phyloP scores from a whole-genome alignment of 1,284 basidiomycete genomes.

The Cutaneotrichosporon dermatis region DNA sequence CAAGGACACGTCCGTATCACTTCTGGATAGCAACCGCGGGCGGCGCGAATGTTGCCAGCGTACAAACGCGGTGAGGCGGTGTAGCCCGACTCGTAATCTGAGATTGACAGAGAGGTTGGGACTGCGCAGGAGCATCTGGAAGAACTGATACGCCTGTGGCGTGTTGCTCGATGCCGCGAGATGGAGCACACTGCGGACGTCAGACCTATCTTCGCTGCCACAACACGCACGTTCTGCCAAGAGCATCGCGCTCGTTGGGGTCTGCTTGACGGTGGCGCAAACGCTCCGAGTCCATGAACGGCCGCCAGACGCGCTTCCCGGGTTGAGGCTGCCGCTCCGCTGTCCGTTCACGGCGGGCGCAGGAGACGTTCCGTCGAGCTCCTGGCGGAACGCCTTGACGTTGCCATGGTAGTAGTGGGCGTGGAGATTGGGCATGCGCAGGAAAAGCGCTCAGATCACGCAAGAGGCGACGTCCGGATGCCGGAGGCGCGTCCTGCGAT shows the following conservation, averaged over 20 bases:
- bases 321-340: conserved; percentile 28
- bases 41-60: conserved; percentile 73
- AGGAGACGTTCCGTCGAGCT: conserved; percentile 58
- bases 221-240: conserved; percentile 42
- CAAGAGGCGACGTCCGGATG: conserved; percentile 5
- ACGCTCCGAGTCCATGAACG: conserved; percentile 62
- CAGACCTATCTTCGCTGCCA: neutral
- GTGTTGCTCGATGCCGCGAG: conserved; percentile 63
- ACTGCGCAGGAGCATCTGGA: conserved; percentile 72
- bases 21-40: conserved; percentile 69
- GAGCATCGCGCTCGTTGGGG: conserved; percentile 46
- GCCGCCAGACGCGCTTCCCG: conserved; percentile 50
- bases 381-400: conserved; percentile 74
- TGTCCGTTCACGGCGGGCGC: conserved; percentile 38
- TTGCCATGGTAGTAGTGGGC: conserved; percentile 69
- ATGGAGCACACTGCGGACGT: conserved; percentile 68
- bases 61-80: conserved; percentile 93
- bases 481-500: conserved; percentile 1
- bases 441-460: conserved; percentile 11
- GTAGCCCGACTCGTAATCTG: conserved; percentile 81
- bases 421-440: conserved; percentile 61
- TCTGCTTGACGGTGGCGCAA: conserved; percentile 47
- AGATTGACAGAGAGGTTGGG: conserved; percentile 74
- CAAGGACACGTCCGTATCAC: conserved; percentile 67
- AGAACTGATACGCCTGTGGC: conserved; percentile 68